A percentile compares a stretch with the other conserved stretches of the same genome.
Conservation (phyloP, 2,329 filamentous ascomycete genomes). For the Clathrospora elynae region DNA sequence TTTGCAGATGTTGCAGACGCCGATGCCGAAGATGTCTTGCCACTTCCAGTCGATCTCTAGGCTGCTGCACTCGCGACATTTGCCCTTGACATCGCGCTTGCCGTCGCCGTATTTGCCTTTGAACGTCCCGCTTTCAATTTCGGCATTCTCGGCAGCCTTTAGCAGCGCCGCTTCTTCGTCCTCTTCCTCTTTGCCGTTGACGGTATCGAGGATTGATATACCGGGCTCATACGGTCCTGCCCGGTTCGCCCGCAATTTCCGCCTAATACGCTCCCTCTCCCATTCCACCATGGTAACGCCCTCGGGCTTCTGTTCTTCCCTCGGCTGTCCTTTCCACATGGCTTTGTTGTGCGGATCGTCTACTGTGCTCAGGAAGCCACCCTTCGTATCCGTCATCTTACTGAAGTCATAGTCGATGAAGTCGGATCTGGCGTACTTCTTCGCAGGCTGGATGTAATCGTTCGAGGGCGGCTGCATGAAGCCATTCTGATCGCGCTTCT, state of each 20-base stretch:
- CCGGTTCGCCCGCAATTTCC: constrained; percentile 72
- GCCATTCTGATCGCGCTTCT: constrained; percentile 43
- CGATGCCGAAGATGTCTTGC: constrained; percentile 79
- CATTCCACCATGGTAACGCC: constrained; percentile 91
- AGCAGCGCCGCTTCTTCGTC: constrained; percentile 34
- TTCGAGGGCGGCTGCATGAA: constrained; percentile 48
- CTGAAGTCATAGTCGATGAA: constrained; percentile 98
- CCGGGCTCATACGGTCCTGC: constrained; percentile 87
- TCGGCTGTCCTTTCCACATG: constrained; percentile 51
- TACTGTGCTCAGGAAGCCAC: constrained; percentile 86
- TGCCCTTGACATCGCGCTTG: constrained; percentile 60
- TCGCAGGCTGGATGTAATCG: constrained; percentile 71
- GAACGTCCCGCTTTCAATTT: constrained; percentile 34
- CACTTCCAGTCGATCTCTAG: constrained; percentile 94
- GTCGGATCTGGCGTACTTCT: constrained; percentile 77
- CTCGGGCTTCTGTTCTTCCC: constrained; percentile 72
- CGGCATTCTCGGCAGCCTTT: constrained; percentile 51
- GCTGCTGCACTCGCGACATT: constrained; percentile 80
- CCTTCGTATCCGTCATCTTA: constrained; percentile 97
- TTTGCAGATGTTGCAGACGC: constrained; percentile 83
- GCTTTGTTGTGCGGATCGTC: constrained; percentile 91
- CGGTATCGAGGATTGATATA: constrained; percentile 71
- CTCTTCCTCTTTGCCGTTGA: constrained; percentile 40
- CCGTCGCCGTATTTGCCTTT: constrained; percentile 44
- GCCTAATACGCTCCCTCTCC: constrained; percentile 80